These are phyloP conservation scores for Nakazawaea ambrosiae DNA, from an alignment of 805 yeast species.

Conservation along the genomic window DNA sequence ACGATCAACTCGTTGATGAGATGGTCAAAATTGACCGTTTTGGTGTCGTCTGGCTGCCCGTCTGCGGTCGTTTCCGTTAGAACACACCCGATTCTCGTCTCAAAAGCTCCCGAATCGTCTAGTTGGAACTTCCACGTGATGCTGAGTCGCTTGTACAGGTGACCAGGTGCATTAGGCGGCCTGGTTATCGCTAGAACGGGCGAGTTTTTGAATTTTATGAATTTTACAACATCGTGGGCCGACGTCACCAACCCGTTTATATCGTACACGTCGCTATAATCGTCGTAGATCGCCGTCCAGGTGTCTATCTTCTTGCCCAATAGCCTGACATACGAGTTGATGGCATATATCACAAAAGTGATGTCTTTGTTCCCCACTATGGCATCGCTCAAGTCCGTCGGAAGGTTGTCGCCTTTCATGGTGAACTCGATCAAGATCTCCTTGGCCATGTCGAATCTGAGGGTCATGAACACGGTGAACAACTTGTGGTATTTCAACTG, in stretches of 20 bases:
- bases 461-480: conserved; percentile 13
- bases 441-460: conserved; percentile 10
- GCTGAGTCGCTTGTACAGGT: too few relatives aligned
- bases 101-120: conserved; percentile 9
- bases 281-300: conserved; percentile 16
- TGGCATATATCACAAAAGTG: conserved; percentile 18
- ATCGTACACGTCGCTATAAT: conserved; percentile 9
- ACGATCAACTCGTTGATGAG: conserved; percentile 8
- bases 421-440: conserved; percentile 13
- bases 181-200: neutral
- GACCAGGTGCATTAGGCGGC: too few relatives aligned
- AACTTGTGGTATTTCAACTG: conserved; percentile 13
- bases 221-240: conserved; percentile 2
- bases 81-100: conserved; percentile 4
- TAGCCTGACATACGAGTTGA: conserved; percentile 18
- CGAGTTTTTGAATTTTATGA: conserved; percentile 10
- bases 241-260: conserved; percentile 15
- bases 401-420: conserved; percentile 14
- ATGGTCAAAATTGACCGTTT: conserved; percentile 3
- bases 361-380: conserved; percentile 14
- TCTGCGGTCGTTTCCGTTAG: too few relatives aligned
- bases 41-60: neutral
- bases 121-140: conserved; percentile 8
- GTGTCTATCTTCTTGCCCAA: conserved; percentile 14
- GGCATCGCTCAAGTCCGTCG: conserved; percentile 9